A percentile compares a stretch with the other conserved stretches of the same genome.
phyloP scores from a whole-genome alignment of 2,329 filamentous ascomycete genomes.

The Talaromyces marneffei region DNA sequence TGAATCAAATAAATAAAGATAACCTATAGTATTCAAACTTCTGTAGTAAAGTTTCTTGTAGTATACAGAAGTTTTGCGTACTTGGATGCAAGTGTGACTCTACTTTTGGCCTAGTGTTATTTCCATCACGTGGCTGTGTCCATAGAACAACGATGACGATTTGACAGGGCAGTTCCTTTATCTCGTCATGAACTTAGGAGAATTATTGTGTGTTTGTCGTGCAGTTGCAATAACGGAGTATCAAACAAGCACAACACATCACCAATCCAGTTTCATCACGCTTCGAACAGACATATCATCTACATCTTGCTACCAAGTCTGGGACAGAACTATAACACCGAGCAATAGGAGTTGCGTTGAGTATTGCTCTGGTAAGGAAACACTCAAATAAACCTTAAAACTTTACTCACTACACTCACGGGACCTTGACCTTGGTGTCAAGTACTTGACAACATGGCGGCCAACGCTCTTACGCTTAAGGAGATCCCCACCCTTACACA shows the following conservation, averaged over 20 bases:
- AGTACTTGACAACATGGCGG: constrained; percentile 1
- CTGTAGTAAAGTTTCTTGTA: neutral
- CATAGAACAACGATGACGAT: neutral
- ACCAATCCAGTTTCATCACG: neutral
- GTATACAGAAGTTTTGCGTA: neutral
- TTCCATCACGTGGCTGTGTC: neutral
- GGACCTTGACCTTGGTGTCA: neutral
- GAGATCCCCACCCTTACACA: constrained; percentile 44
- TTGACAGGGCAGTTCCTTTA: neutral
- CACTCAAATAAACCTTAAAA: neutral
- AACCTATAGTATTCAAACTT: too few species aligned
- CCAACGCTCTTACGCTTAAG: constrained; percentile 20
- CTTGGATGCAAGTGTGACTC: neutral
- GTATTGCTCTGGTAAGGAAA: neutral
- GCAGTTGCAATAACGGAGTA: neutral
- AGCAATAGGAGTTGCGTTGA: neutral
- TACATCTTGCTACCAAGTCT: neutral
- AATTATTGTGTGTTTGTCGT: neutral
- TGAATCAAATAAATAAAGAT: constrained; percentile 6
- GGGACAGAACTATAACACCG: neutral
- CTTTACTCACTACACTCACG: neutral
- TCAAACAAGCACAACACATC: neutral
- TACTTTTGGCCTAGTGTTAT: neutral
- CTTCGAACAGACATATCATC: neutral
- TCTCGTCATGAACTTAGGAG: neutral